These are phyloP conservation scores for Rhizoctonia solani DNA, from an alignment of 1,284 basidiomycete genomes.

Conservation along the genomic window DNA sequence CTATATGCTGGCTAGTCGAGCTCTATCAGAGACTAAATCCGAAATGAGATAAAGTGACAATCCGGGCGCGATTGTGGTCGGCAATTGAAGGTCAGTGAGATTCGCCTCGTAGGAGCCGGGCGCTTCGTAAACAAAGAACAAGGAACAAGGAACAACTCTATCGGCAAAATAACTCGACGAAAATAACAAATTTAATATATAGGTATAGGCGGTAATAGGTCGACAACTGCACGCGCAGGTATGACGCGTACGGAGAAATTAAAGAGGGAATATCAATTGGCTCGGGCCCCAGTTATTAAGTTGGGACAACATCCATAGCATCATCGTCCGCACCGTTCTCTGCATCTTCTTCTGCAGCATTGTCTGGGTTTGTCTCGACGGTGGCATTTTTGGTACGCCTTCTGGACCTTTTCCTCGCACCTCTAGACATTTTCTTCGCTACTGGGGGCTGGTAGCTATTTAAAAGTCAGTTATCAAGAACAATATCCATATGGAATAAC, in stretches of 20 bases:
- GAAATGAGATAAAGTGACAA: conserved; percentile 6
- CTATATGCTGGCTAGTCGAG: not conserved
- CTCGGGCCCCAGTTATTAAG: not conserved
- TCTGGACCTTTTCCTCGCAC: conserved; percentile 60
- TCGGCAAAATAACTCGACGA: too few relatives aligned
- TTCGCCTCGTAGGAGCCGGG: conserved; percentile 11
- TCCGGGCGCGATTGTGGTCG: conserved; percentile 13
- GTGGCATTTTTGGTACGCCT: conserved; percentile 53
- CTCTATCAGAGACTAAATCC: not conserved
- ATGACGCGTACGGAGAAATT: not conserved
- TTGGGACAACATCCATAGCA: conserved; percentile 27
- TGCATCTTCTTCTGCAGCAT: not conserved
- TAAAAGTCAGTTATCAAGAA: not conserved
- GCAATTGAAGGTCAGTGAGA: not conserved
- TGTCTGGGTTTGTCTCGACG: conserved; percentile 34
- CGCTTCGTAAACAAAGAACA: not conserved
- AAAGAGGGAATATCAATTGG: too few relatives aligned
- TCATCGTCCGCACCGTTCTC: not conserved
- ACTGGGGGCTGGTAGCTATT: conserved; percentile 61
- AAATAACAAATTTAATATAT: too few relatives aligned
- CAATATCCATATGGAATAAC: conserved; percentile 40
- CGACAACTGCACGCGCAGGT: not conserved
- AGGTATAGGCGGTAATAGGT: too few relatives aligned
- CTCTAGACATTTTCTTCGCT: conserved; percentile 58
- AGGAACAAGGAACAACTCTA: too few relatives aligned